phyloP scores from a whole-genome alignment of 129 eudicot species.

The Rutidosis leptorrhynchoides region DNA sequence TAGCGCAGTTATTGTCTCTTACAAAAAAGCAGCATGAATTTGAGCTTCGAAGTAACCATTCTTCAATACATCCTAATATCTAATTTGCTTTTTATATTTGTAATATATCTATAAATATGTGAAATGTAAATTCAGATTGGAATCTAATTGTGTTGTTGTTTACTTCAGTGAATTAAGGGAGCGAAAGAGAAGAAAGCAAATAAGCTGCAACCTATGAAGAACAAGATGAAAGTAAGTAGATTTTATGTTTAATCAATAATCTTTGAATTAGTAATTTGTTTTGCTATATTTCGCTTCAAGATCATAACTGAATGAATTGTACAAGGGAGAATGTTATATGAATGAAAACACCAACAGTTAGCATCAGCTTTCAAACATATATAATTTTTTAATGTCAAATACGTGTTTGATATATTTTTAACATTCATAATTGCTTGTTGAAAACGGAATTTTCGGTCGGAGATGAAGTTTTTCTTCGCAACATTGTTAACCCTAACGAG shows the following conservation, averaged over 20 bases:
- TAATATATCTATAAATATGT: no score
- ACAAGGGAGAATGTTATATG: background rate
- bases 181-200: constrained; percentile 63
- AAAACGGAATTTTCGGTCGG: no score
- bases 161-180: constrained; percentile 46
- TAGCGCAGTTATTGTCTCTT: no score
- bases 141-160: background rate
- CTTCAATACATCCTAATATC: constrained; percentile 3
- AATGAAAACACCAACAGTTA: background rate
- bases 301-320: no score
- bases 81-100: background rate
- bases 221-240: constrained; percentile 78
- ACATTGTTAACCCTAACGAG: no score
- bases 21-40: constrained; percentile 70
- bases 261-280: background rate
- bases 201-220: constrained; percentile 90
- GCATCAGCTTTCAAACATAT: background rate
- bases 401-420: no score
- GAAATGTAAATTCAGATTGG: no score
- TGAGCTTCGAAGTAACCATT: constrained; percentile 58
- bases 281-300: no score
- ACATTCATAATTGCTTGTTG: no score
- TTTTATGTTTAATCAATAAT: background rate
- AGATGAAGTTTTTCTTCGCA: no score
- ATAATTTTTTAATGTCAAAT: background rate